Percentiles rank a stretch among this genome's conserved stretches.
Evolutionary conservation across 805 yeast genomes (phyloP).

Genomic region (Brettanomyces anomalus): DNA sequence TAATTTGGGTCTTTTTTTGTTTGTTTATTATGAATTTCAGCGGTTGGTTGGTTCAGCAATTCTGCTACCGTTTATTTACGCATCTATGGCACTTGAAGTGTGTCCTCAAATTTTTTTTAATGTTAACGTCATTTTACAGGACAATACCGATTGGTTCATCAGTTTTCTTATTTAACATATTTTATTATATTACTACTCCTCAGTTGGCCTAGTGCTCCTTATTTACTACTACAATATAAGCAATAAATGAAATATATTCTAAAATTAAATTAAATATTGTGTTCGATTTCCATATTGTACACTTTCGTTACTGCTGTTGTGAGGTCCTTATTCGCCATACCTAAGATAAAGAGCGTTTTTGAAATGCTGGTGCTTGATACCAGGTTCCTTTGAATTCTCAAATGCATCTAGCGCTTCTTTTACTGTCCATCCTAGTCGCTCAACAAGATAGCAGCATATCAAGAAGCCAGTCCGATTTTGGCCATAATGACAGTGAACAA

Average conservation of each 20-base stretch:
- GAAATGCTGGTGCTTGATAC: conserved; percentile 71
- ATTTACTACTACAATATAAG: no score
- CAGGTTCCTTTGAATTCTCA: conserved; percentile 51
- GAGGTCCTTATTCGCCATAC: conserved; percentile 30
- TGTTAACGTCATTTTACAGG: not conserved
- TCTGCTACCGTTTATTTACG: no score
- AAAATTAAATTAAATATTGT: not conserved
- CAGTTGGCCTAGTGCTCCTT: no score
- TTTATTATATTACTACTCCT: no score
- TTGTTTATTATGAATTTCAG: no score
- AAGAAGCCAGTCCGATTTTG: conserved; percentile 73
- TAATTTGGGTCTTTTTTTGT: no score
- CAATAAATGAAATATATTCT: no score
- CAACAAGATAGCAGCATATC: conserved; percentile 60
- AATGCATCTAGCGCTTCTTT: conserved; percentile 56
- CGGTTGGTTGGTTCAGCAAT: no score
- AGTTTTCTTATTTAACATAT: no score
- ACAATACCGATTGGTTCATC: not conserved
- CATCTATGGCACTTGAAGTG: no score
- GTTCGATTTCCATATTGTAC: not conserved
- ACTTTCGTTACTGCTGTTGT: not conserved
- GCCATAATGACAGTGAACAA: conserved; percentile 76
- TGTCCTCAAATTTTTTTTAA: not conserved
- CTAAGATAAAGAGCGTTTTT: conserved; percentile 62
- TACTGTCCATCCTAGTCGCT: conserved; percentile 48